phyloP scores from a whole-genome alignment of 192 early-diverging fungal species.

The Physocladia obscura region DNA sequence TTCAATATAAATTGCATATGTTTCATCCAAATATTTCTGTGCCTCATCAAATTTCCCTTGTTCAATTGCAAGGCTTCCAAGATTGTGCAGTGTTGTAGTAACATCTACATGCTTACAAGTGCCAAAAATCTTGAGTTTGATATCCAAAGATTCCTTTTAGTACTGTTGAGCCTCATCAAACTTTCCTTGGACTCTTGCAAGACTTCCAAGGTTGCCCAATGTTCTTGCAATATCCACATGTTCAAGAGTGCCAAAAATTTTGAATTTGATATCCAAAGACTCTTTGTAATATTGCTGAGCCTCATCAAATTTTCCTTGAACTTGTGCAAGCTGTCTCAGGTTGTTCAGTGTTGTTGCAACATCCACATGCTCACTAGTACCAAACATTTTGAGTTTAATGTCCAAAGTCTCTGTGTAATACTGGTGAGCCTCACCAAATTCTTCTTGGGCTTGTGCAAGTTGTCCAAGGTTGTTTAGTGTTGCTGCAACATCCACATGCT shows the following conservation, averaged over 20 bases:
- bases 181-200: background rate
- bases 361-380: too few species aligned
- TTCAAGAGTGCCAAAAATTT: background rate
- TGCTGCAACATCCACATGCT: too few species aligned
- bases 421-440: too few species aligned
- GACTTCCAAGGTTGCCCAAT: slow-evolving; percentile 15
- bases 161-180: slow-evolving; percentile 8
- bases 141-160: slow-evolving; percentile 21
- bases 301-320: too few species aligned
- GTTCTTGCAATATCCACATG: slow-evolving; percentile 18
- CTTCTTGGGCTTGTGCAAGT: too few species aligned
- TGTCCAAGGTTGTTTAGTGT: too few species aligned
- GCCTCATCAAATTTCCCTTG: background rate
- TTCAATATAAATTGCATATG: background rate
- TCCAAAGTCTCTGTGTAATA: too few species aligned
- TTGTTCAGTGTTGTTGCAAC: too few species aligned
- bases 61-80: slow-evolving; percentile 19
- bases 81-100: slow-evolving; percentile 16
- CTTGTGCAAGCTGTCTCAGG: too few species aligned
- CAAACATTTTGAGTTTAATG: too few species aligned
- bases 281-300: too few species aligned
- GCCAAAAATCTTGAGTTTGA: slow-evolving; percentile 25
- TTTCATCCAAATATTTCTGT: background rate
- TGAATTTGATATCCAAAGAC: too few species aligned
- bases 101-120: slow-evolving; percentile 15